Conservation (phyloP, 2,329 filamentous ascomycete genomes). For the Thermoascus crustaceus region DNA sequence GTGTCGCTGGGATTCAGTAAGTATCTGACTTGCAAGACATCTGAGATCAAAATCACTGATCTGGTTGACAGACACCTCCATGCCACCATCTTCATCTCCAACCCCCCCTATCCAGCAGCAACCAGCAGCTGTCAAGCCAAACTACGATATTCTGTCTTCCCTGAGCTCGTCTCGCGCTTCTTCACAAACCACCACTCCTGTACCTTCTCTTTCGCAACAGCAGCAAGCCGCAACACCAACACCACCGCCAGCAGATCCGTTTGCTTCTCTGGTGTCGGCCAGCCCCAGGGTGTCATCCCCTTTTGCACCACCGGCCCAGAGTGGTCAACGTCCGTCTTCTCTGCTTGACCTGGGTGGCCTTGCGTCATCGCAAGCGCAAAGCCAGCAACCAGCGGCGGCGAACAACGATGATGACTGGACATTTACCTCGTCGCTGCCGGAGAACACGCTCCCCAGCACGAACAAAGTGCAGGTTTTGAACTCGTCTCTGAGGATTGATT, state of each 20-base stretch:
- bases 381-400: constrained; percentile 19
- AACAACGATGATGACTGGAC: constrained; percentile 81
- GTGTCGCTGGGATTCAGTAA: constrained; percentile 75
- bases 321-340: constrained; percentile 19
- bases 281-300: constrained; percentile 42
- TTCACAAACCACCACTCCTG: constrained; percentile 44
- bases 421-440: constrained; percentile 78
- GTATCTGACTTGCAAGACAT: constrained; percentile 19
- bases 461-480: constrained; percentile 62
- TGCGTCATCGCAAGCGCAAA: constrained; percentile 14
- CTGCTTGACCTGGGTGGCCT: constrained; percentile 26
- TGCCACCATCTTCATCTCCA: constrained; percentile 31
- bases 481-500: constrained; percentile 62
- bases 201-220: constrained; percentile 32
- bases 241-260: constrained; percentile 48
- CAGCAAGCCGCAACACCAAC: constrained; percentile 33
- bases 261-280: constrained; percentile 48
- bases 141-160: constrained; percentile 51
- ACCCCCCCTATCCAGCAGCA: constrained; percentile 32
- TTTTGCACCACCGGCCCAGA: constrained; percentile 20
- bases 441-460: constrained; percentile 48
- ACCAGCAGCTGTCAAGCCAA: constrained; percentile 42
- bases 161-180: constrained; percentile 40
- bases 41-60: constrained; percentile 44
- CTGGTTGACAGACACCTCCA: constrained; percentile 22